Evolutionary conservation across 768 basidiomycete species (phyloP), one percentile per base, ranked within the genome.

Genomic region (Trametes sanguinea): DNA sequence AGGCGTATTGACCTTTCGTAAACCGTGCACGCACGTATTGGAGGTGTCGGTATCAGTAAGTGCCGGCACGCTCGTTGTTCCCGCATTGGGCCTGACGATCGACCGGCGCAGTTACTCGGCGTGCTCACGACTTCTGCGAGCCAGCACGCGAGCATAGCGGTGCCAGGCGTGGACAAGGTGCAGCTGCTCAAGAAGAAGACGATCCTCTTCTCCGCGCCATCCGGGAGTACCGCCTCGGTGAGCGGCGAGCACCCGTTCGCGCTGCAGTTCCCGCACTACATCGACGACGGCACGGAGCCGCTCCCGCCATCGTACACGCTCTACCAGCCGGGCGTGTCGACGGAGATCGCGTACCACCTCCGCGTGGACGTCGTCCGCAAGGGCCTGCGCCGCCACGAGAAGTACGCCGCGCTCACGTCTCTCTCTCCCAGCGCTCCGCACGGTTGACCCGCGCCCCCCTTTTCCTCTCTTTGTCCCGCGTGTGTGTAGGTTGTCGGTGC

Each of bases 271-370:
- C 80, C 80, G 8, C 64, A 70, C 8, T 69, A 74, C 59, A 68
- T 75, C 43, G 67, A 69, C 29, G 74, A 72, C 16, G 65, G 66
- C 27, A 65, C 40, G 9, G 67, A 67, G 17, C 65, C 66, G 16
- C 73, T 79, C 6, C 80, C 81, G 2, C 80, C 80, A 9, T 77
- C 80, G 2, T 77, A 63, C 64, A 72, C 68, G 58, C 71, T 60
- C 32, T 74, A 67, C 56, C 75, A 68, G 43, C 71, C 65, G 46
- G 74, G 70, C 51, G 68, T 70, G 7, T 65, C 67, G 30, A 62
- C 60, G 16, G 69, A 80, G 51, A 71, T 80, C 22, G 64, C 68
- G 16, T 82, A 81, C 64, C 59, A 61, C 33, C 35, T 81, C 43
- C 76, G 72, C 64, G 71, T 81, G 35, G 72, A 77, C 40, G 70